Evolutionary conservation across 2,329 filamentous ascomycete genomes (phyloP), one percentile per base, ranked within the genome.

Genomic region (Curvularia verruculosa): DNA sequence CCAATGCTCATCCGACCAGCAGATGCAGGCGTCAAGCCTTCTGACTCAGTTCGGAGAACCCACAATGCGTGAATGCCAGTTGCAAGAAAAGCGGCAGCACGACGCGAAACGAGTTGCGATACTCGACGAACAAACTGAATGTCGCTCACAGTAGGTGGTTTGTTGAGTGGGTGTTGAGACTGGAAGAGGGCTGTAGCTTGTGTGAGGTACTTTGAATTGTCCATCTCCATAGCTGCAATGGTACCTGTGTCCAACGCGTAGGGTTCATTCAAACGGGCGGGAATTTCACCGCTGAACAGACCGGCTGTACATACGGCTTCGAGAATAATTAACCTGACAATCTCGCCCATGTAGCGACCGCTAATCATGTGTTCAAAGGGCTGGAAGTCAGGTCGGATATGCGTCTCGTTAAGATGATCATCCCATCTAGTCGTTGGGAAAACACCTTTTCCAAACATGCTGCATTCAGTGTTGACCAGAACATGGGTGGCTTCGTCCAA

Each of bases 311-410:
- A 77, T 34, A 87, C 82, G 1, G 85, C 86, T 60, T 89, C 86
- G 6, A 85, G 73, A 8, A 87, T 77, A 53, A 88, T 83, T 26
- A 88, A 74, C 13, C 86, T 81, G 5, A 86, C 82, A 49, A 89
- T 84, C 64, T 89, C 86, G 21, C 86, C 86, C 1, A 88, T 76
- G 66, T 88, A 88, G 15, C 85, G 82, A 18, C 86, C 86, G 10
- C 84, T 85, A 60, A 85, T 82, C 75, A 88, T 82, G 65, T 87
- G 85, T 67, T 89, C 86, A 56, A 88, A 79, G 1, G 86, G 86
- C 64, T 89, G 86, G 63, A 87, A 88, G 72, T 87, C 84, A 0
- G 86, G 86, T 9, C 81, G 77, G 15, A 81, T 67, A 65, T 88
- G 86, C 5, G 79, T 80, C 26, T 76, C 72, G 70, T 88, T 88